Percentiles rank a stretch among this genome's conserved stretches.
Conservation (phyloP, 495 filamentous ascomycete species). For the Lentithecium fluviatile region DNA sequence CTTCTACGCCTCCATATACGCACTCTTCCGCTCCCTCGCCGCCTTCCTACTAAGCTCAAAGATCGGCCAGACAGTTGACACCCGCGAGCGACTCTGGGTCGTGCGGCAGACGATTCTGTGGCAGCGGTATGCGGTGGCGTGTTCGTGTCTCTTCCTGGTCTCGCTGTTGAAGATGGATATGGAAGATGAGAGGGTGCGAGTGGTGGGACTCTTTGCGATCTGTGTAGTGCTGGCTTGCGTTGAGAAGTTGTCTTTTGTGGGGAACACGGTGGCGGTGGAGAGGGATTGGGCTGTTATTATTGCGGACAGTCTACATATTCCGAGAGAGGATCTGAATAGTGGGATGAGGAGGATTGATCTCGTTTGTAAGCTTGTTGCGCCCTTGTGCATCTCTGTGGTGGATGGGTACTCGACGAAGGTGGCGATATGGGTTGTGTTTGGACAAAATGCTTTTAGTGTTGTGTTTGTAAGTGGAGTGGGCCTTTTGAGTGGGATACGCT, state of each 20-base stretch:
- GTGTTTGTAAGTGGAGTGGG: conserved; percentile 2
- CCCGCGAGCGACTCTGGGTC: conserved; percentile 10
- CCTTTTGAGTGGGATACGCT: not conserved
- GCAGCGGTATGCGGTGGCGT: conserved; percentile 26
- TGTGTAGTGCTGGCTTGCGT: conserved; percentile 27
- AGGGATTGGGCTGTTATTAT: conserved; percentile 33
- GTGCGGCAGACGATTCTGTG: conserved; percentile 30
- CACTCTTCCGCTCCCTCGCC: conserved; percentile 27
- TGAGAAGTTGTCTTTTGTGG: conserved; percentile 31
- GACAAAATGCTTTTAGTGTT: conserved; percentile 26
- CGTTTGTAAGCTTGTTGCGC: conserved; percentile 32
- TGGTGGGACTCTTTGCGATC: conserved; percentile 5
- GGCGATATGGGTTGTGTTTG: conserved; percentile 31
- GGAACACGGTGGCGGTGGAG: conserved; percentile 32
- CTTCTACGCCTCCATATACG: conserved; percentile 30
- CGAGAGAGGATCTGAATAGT: conserved; percentile 30
- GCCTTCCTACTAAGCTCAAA: conserved; percentile 23
- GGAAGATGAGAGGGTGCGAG: too few species aligned
- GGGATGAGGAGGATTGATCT: conserved; percentile 37
- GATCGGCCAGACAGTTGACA: conserved; percentile 30
- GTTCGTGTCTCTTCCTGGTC: conserved; percentile 28
- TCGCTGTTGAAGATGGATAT: not conserved
- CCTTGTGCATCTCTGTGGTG: conserved; percentile 32
- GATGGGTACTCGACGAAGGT: conserved; percentile 27
- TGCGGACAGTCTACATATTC: conserved; percentile 13